Conservation (phyloP, 129 eudicot genomes). For the Escallonia rubra region DNA sequence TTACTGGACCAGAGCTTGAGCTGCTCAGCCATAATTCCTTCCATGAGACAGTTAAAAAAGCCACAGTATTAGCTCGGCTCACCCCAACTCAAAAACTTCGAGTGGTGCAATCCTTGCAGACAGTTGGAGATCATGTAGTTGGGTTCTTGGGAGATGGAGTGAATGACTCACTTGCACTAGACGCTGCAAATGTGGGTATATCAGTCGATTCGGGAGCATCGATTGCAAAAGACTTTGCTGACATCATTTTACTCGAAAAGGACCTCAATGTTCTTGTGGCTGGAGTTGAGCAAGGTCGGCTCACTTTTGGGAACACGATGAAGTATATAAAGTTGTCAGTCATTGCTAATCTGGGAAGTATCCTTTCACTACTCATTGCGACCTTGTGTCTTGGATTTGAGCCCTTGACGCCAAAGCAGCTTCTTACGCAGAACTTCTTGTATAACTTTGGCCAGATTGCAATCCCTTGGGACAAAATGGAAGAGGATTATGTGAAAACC, state of each 20-base stretch:
- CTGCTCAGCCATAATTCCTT: constrained; percentile 19
- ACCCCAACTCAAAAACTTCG: constrained; percentile 27
- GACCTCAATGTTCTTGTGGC: constrained; percentile 22
- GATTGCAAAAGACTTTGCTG: constrained; percentile 18
- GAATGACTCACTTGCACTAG: constrained; percentile 24
- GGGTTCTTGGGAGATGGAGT: constrained; percentile 32
- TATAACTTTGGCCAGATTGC: constrained; percentile 21
- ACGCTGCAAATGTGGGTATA: constrained; percentile 27
- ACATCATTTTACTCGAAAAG: constrained; percentile 28
- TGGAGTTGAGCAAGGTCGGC: constrained; percentile 25
- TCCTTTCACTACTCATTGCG: constrained; percentile 23
- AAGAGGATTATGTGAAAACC: constrained; percentile 22
- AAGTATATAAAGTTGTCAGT: constrained; percentile 26
- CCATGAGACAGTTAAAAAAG: constrained; percentile 18
- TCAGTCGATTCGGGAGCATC: constrained; percentile 27
- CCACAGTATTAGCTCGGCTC: constrained; percentile 26
- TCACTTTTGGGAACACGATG: constrained; percentile 27
- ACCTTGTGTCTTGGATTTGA: constrained; percentile 8
- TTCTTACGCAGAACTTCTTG: constrained; percentile 25
- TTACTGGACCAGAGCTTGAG: constrained; percentile 25
- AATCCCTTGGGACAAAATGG: constrained; percentile 31
- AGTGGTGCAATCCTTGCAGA: constrained; percentile 21
- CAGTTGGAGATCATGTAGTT: constrained; percentile 18
- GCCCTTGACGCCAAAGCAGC: constrained; percentile 25
- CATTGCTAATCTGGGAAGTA: constrained; percentile 23